Conservation (phyloP, 2,329 filamentous ascomycete genomes). For the Aspergillus glaucus region DNA sequence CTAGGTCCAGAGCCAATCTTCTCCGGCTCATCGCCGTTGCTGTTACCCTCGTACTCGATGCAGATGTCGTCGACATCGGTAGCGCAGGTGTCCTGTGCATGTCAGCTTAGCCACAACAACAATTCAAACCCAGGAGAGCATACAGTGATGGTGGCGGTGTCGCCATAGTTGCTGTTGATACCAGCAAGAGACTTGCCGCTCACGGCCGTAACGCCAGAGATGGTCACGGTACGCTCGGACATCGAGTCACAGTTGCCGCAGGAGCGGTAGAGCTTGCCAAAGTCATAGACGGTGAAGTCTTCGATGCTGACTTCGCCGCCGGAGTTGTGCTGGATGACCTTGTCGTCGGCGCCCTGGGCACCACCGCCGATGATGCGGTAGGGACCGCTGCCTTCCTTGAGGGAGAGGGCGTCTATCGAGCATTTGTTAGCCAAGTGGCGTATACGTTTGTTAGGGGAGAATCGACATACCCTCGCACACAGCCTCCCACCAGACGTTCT, state of each 20-base stretch:
- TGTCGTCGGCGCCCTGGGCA: constrained; percentile 42
- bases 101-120: too few species aligned
- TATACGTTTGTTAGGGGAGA: too few species aligned
- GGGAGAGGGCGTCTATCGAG: constrained; percentile 33
- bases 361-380: constrained; percentile 43
- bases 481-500: constrained; percentile 45
- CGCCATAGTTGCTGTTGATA: constrained; percentile 27
- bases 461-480: constrained; percentile 33
- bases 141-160: constrained; percentile 6
- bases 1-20: not conserved
- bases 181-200: constrained; percentile 9
- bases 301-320: constrained; percentile 37
- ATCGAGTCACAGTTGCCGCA: constrained; percentile 41
- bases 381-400: constrained; percentile 26
- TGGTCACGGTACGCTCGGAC: constrained; percentile 39
- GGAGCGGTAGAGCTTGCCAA: constrained; percentile 46
- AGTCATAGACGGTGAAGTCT: constrained; percentile 39
- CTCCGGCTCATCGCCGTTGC: not conserved
- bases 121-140: too few species aligned
- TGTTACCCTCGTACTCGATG: not conserved
- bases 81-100: not conserved
- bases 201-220: constrained; percentile 37
- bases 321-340: constrained; percentile 46
- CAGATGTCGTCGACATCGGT: not conserved
- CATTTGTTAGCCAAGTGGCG: too few species aligned